Conservation (phyloP, 352 stramenopile species). For the Globisporangium sylvaticum region DNA sequence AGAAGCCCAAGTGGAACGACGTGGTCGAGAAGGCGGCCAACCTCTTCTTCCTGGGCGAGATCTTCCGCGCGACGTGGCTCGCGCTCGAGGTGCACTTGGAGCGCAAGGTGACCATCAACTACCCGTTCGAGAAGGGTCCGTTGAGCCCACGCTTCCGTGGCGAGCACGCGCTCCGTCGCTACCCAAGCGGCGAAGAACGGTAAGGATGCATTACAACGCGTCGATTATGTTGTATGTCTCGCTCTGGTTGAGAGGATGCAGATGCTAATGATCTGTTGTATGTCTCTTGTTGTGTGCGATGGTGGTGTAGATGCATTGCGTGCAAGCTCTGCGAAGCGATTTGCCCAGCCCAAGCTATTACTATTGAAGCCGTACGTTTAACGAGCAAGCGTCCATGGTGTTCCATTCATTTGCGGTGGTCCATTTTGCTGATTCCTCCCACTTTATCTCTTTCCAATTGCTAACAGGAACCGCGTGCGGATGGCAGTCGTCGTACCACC, state of each 20-base stretch:
- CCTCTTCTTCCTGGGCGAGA: conserved; percentile 82
- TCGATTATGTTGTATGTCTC: not conserved
- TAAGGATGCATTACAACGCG: conserved; percentile 21
- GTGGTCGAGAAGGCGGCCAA: conserved; percentile 80
- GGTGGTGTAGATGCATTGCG: conserved; percentile 92
- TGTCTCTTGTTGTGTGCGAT: conserved; percentile 17
- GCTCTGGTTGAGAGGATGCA: not conserved
- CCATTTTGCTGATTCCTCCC: not conserved
- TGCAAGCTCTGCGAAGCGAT: conserved; percentile 99
- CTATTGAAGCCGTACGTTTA: conserved; percentile 92
- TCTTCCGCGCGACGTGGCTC: conserved; percentile 77
- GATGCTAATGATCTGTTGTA: not conserved
- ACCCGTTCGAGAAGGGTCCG: conserved; percentile 97
- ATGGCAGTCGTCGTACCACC: conserved; percentile 97
- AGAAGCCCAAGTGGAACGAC: conserved; percentile 64
- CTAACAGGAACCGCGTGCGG: conserved; percentile 90
- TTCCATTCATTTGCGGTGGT: conserved; percentile 12
- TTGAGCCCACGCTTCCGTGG: conserved; percentile 97
- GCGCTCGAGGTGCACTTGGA: conserved; percentile 81
- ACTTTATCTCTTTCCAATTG: not conserved
- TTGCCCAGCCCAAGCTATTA: conserved; percentile 99
- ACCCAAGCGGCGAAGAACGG: conserved; percentile 98
- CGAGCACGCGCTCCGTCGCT: conserved; percentile 97
- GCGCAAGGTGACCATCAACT: conserved; percentile 98
- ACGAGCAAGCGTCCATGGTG: not conserved